Conservation (phyloP, 108 stramenopile species). For the Fragilariopsis cylindrus region DNA sequence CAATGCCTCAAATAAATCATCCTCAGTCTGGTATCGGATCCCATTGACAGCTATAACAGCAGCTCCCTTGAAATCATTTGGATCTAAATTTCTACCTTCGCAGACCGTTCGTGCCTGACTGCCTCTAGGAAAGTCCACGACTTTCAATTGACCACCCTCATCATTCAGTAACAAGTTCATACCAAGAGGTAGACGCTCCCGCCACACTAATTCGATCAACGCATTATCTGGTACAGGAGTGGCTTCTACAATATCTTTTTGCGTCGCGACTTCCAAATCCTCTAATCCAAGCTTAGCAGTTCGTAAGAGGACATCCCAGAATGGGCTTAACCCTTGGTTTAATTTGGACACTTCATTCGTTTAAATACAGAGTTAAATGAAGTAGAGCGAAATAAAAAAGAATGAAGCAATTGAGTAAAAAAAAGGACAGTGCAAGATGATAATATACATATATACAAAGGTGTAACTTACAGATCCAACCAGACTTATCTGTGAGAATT, state of each 20-base stretch:
- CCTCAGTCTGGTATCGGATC: slow-evolving; percentile 53
- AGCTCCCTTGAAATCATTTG: slow-evolving; percentile 80
- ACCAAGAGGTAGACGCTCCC: slow-evolving; percentile 81
- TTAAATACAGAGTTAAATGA: neutral
- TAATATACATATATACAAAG: too few relatives aligned
- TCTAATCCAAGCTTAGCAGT: slow-evolving; percentile 69
- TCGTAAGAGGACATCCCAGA: slow-evolving; percentile 82
- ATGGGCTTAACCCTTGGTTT: slow-evolving; percentile 64
- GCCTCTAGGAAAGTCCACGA: slow-evolving; percentile 91
- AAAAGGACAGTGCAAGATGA: too few relatives aligned
- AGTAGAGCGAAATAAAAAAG: too few relatives aligned
- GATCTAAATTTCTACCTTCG: slow-evolving; percentile 75
- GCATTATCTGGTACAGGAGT: slow-evolving; percentile 42
- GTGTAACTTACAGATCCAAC: slow-evolving; percentile 44
- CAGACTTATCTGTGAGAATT: slow-evolving; percentile 71
- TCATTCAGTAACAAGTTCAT: slow-evolving; percentile 88
- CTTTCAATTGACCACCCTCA: slow-evolving; percentile 76
- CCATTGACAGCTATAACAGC: slow-evolving; percentile 88
- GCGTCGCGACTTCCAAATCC: slow-evolving; percentile 49
- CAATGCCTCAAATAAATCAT: slow-evolving; percentile 75
- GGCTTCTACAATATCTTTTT: slow-evolving; percentile 62
- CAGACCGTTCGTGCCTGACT: slow-evolving; percentile 84
- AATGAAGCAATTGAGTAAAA: too few relatives aligned
- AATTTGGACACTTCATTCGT: slow-evolving; percentile 47
- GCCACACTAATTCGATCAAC: slow-evolving; percentile 81